Evolutionary conservation across 208 protist genomes (phyloP).

Genomic region (Paratrypanosoma confusum): DNA sequence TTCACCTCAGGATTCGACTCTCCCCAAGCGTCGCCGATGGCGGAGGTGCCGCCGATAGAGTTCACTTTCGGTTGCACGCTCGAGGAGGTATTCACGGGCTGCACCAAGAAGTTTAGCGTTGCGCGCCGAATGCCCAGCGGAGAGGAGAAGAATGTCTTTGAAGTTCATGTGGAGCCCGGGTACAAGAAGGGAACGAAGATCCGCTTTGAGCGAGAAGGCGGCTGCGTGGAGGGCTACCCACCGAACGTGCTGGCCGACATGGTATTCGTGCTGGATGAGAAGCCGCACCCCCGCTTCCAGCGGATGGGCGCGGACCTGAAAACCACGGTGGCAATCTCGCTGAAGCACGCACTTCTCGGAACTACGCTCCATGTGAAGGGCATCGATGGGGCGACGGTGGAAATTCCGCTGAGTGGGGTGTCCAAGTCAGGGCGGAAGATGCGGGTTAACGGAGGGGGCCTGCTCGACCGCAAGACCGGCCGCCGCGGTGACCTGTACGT

Average conservation of each 20-base stretch:
- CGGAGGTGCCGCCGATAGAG: constrained; percentile 56
- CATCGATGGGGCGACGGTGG: constrained; percentile 43
- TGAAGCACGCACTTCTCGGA: constrained; percentile 77
- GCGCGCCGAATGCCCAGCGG: constrained; percentile 38
- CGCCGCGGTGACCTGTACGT: constrained; percentile 69
- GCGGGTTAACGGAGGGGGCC: constrained; percentile 49
- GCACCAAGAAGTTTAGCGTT: constrained; percentile 72
- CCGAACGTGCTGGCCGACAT: constrained; percentile 90
- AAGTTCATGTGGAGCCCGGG: constrained; percentile 90
- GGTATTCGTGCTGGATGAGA: constrained; percentile 94
- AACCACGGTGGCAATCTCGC: constrained; percentile 66
- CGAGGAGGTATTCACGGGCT: constrained; percentile 76
- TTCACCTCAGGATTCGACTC: constrained; percentile 28
- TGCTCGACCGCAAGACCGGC: constrained; percentile 66
- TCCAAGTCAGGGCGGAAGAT: constrained; percentile 67
- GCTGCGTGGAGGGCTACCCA: constrained; percentile 70
- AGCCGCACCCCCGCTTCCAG: constrained; percentile 83
- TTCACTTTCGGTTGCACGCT: constrained; percentile 30
- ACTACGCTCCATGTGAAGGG: constrained; percentile 50
- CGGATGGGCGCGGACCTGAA: constrained; percentile 79
- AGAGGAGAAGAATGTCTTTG: constrained; percentile 79
- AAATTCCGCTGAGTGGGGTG: constrained; percentile 56
- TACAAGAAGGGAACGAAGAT: constrained; percentile 97
- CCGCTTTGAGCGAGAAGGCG: constrained; percentile 84
- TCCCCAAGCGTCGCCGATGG: constrained; percentile 35